phyloP scores from a whole-genome alignment of 257 asterid genomes.

The Capsicum rhomboideum region DNA sequence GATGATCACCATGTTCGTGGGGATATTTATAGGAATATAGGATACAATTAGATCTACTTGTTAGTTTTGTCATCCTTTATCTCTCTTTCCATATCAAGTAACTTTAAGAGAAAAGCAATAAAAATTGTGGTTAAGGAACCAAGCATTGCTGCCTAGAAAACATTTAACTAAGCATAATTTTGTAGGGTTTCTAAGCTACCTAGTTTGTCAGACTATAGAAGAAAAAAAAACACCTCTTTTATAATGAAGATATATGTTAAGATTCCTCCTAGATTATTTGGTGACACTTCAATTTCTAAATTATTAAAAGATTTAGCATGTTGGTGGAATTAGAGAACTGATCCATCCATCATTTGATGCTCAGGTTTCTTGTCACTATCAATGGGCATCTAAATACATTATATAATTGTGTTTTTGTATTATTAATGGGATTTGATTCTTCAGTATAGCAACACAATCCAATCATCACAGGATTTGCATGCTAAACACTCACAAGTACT shows the following conservation, averaged over 20 bases:
- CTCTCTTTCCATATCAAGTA: not conserved
- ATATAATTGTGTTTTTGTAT: conserved; percentile 2
- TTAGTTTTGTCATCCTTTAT: not conserved
- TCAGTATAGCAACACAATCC: conserved; percentile 16
- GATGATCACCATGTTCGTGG: not conserved
- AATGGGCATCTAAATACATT: not conserved
- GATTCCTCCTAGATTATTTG: conserved; percentile 8
- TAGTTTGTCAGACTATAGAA: not conserved
- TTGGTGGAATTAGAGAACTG: not conserved
- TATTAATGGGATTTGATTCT: conserved; percentile 35
- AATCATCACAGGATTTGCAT: conserved; percentile 29
- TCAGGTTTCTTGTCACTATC: conserved; percentile 1
- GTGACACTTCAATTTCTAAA: not conserved
- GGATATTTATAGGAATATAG: not conserved
- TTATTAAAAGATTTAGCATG: not conserved
- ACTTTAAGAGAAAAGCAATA: not conserved
- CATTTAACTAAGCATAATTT: not conserved
- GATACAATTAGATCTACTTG: not conserved
- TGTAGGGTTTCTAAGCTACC: not conserved
- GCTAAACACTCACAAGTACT: not conserved
- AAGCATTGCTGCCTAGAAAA: not conserved
- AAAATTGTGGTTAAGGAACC: not conserved
- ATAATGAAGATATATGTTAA: too few relatives aligned
- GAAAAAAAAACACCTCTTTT: not conserved
- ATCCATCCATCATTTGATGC: not conserved